These are phyloP conservation scores for Lolium perenne DNA, from an alignment of 176 grass and related monocot genomes.

Conservation along the genomic window DNA sequence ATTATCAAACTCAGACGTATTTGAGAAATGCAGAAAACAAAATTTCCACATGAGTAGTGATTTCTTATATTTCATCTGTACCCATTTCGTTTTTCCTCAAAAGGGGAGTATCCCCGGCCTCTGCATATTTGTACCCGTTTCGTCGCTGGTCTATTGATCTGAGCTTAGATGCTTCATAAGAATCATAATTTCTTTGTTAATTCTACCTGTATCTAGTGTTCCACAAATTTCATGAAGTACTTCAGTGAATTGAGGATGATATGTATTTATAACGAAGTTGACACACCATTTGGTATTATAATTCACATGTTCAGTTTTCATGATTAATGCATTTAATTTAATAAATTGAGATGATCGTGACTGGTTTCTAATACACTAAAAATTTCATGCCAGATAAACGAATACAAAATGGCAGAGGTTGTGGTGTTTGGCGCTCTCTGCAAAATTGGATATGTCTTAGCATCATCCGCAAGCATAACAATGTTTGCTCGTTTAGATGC, in stretches of 20 bases:
- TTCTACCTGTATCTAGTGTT: not conserved
- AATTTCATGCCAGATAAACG: not conserved
- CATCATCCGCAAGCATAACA: constrained; percentile 38
- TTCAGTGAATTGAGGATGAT: not conserved
- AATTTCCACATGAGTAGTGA: not conserved
- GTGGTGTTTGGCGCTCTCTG: not conserved
- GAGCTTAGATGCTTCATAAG: not conserved
- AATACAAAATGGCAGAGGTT: constrained; percentile 24
- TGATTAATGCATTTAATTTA: not conserved
- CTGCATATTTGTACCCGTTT: too few relatives aligned
- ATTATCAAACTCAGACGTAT: not conserved
- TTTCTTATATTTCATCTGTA: not conserved
- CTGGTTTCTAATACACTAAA: not conserved
- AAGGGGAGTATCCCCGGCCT: too few relatives aligned
- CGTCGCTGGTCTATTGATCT: not conserved
- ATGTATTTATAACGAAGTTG: not conserved
- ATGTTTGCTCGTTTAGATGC: not conserved
- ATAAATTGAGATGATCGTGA: not conserved
- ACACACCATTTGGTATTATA: not conserved
- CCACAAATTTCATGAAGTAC: not conserved
- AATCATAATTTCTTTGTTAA: not conserved
- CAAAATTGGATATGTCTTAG: constrained; percentile 28
- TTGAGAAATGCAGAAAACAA: not conserved
- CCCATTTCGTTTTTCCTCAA: not conserved
- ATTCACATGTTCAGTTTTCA: too few relatives aligned